A percentile compares a stretch with the other conserved stretches of the same genome.
These are phyloP conservation scores for Colletotrichum cordylinicola DNA, from an alignment of 2,329 filamentous ascomycete genomes.

Conservation along the genomic window DNA sequence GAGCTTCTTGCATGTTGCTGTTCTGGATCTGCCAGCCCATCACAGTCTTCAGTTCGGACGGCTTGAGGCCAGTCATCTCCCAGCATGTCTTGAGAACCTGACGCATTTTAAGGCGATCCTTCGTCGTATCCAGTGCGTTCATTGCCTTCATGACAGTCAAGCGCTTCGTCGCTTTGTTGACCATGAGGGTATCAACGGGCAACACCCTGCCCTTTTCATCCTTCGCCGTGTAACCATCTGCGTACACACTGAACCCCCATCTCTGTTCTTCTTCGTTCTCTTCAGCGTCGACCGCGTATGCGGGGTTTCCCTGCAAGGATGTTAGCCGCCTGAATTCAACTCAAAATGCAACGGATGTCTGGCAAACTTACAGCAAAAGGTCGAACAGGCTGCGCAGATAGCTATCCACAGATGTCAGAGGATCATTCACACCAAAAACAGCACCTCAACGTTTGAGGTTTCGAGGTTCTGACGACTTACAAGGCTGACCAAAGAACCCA, in stretches of 20 bases:
- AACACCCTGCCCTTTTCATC: neutral
- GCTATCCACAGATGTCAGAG: neutral
- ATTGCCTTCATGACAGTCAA: neutral
- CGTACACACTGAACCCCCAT: neutral
- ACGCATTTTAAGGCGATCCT: neutral
- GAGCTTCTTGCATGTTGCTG: neutral
- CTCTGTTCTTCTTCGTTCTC: neutral
- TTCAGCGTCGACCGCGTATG: neutral
- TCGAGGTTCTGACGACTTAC: neutral
- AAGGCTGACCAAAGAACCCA: neutral
- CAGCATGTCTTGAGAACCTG: neutral
- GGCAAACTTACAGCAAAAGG: neutral
- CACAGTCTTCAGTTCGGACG: neutral
- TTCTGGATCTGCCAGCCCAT: neutral
- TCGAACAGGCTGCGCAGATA: neutral
- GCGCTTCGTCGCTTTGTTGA: neutral
- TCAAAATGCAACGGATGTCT: neutral
- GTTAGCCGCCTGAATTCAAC: neutral
- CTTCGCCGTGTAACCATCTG: neutral
- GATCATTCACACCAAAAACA: neutral
- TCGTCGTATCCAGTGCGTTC: neutral
- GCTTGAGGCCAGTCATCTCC: neutral
- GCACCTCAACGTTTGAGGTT: rapidly evolving
- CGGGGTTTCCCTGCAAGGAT: neutral
- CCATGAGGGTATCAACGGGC: neutral